A percentile compares a stretch with the other conserved stretches of the same genome.
phyloP scores from a whole-genome alignment of 106 monocot genomes.

The Acanthochlamys bracteata region DNA sequence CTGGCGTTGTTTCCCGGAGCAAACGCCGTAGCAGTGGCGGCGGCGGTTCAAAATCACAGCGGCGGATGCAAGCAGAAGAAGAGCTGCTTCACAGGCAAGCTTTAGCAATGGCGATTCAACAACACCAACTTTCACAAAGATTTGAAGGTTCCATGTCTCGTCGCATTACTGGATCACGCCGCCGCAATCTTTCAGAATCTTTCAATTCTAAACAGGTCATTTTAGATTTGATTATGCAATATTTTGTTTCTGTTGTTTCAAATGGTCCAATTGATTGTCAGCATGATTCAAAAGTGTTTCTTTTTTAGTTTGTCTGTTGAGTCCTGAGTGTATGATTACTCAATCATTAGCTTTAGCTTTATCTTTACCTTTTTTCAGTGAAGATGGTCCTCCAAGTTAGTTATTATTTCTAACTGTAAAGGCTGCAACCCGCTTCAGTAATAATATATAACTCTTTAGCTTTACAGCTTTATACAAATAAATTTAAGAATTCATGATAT shows the following conservation, averaged over 20 bases:
- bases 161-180: constrained; percentile 52
- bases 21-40: not conserved
- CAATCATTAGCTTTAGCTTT: constrained; percentile 6
- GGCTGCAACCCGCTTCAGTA: not conserved
- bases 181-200: constrained; percentile 49
- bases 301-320: not conserved
- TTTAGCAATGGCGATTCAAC: constrained; percentile 67
- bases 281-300: too few relatives aligned
- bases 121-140: constrained; percentile 56
- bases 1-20: too few relatives aligned
- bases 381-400: not conserved
- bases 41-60: constrained; percentile 16
- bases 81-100: constrained; percentile 67
- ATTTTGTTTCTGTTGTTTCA: not conserved
- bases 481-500: not conserved
- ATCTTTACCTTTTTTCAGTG: not conserved
- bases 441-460: too few relatives aligned
- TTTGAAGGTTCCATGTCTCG: constrained; percentile 83
- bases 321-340: not conserved
- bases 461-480: not conserved
- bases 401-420: not conserved
- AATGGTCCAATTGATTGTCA: too few relatives aligned
- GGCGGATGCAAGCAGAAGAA: constrained; percentile 43
- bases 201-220: constrained; percentile 34
- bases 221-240: not conserved